phyloP scores from a whole-genome alignment of 2,329 filamentous ascomycete species.

The Beauveria medogensis region DNA sequence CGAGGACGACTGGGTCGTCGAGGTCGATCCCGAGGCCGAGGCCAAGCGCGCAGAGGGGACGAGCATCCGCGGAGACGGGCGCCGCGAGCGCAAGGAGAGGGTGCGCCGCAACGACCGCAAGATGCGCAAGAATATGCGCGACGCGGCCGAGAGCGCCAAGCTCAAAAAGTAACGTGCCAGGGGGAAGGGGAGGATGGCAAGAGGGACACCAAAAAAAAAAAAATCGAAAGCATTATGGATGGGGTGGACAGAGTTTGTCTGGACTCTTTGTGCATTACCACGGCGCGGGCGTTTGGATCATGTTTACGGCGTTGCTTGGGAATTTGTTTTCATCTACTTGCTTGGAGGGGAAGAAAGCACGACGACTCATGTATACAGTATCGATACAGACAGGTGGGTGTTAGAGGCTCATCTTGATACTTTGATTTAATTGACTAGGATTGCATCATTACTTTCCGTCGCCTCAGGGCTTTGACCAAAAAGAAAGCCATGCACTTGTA shows the following conservation, averaged over 20 bases:
- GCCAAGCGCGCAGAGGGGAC: conserved; percentile 53
- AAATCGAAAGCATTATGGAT: neutral
- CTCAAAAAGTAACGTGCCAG: neutral
- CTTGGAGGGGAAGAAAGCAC: neutral
- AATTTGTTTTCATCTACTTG: neutral
- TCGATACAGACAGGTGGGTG: neutral
- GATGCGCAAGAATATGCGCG: conserved; percentile 58
- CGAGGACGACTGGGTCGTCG: conserved; percentile 81
- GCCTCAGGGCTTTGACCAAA: neutral
- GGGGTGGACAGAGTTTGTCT: neutral
- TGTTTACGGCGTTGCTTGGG: neutral
- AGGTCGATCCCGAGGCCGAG: conserved; percentile 75
- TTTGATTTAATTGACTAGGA: neutral
- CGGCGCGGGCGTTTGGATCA: conserved; percentile 10
- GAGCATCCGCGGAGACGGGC: conserved; percentile 52
- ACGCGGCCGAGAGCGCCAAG: conserved; percentile 22
- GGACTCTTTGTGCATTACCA: neutral
- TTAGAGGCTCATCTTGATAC: neutral
- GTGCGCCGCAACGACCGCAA: conserved; percentile 63
- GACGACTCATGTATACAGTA: neutral
- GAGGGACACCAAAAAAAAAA: neutral
- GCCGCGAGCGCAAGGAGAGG: conserved; percentile 58
- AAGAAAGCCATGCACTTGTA: neutral
- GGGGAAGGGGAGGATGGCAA: neutral
- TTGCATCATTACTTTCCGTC: neutral